Evolutionary conservation across 805 yeast genomes (phyloP).

Genomic region (Wickerhamiella parazyma): DNA sequence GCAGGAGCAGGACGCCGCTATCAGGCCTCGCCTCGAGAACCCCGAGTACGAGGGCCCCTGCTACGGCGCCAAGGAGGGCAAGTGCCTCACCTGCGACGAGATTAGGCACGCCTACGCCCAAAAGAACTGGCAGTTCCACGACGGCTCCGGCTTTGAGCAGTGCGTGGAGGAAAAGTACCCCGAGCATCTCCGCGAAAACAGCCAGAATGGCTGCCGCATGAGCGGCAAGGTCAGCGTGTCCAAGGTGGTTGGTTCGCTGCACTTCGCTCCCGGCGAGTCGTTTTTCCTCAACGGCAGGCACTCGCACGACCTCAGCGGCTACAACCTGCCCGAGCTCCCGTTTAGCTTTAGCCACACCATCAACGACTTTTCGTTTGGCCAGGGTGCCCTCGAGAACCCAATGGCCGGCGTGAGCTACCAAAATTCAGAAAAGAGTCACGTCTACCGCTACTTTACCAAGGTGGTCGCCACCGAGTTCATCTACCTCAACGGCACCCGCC

Average conservation of each 20-base stretch:
- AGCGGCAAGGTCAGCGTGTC: slow-evolving; percentile 67
- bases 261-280: slow-evolving; percentile 91
- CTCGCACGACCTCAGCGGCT: slow-evolving; percentile 73
- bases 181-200: slow-evolving; percentile 38
- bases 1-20: slow-evolving; percentile 22
- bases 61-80: slow-evolving; percentile 63
- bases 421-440: slow-evolving; percentile 40
- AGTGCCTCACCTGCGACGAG: slow-evolving; percentile 78
- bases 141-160: slow-evolving; percentile 76
- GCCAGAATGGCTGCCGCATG: slow-evolving; percentile 79
- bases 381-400: slow-evolving; percentile 49
- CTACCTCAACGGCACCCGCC: slow-evolving; percentile 36
- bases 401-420: slow-evolving; percentile 40
- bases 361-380: slow-evolving; percentile 76
- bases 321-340: slow-evolving; percentile 37
- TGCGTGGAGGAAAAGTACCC: slow-evolving; percentile 87
- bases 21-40: slow-evolving; percentile 21
- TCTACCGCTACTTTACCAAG: slow-evolving; percentile 67
- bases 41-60: slow-evolving; percentile 72
- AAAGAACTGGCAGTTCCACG: slow-evolving; percentile 77
- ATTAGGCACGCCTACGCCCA: slow-evolving; percentile 69
- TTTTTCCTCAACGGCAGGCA: slow-evolving; percentile 43
- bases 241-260: slow-evolving; percentile 80
- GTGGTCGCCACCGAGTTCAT: slow-evolving; percentile 85
- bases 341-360: slow-evolving; percentile 67